Percentiles rank a stretch among this genome's conserved stretches.
Conservation (phyloP, 73 alveolate genomes). For the Tetrahymena borealis region DNA sequence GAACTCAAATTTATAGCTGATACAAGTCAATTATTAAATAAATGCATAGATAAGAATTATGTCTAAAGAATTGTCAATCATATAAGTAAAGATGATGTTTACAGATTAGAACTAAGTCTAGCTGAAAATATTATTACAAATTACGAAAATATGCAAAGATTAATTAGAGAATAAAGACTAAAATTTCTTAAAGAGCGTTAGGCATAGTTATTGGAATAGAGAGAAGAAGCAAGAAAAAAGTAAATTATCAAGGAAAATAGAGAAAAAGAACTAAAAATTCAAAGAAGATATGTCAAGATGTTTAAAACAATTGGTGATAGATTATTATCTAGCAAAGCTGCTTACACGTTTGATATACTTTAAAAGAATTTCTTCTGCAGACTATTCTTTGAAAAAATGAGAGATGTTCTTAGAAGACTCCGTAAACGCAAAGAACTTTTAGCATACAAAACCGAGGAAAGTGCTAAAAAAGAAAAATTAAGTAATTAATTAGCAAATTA, state of each 20-base stretch:
- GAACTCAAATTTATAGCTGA: not conserved
- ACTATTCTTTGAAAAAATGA: not conserved
- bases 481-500: not conserved
- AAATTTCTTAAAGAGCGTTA: not conserved
- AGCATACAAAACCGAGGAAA: not conserved
- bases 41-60: not conserved
- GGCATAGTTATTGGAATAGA: not conserved
- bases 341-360: not conserved
- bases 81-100: not conserved
- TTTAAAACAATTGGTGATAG: not conserved
- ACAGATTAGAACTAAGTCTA: not conserved
- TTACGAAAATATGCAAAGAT: not conserved
- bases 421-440: not conserved
- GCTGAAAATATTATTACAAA: not conserved
- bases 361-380: not conserved
- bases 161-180: not conserved
- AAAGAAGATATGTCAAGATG: not conserved
- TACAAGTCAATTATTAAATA: not conserved
- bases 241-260: not conserved
- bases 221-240: not conserved
- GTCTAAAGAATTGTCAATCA: not conserved
- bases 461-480: not conserved
- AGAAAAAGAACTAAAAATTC: not conserved
- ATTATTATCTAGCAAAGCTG: not conserved
- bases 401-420: not conserved